A percentile compares a stretch with the other conserved stretches of the same genome.
phyloP scores from a whole-genome alignment of 1,284 basidiomycete species.

The Somion occarium region DNA sequence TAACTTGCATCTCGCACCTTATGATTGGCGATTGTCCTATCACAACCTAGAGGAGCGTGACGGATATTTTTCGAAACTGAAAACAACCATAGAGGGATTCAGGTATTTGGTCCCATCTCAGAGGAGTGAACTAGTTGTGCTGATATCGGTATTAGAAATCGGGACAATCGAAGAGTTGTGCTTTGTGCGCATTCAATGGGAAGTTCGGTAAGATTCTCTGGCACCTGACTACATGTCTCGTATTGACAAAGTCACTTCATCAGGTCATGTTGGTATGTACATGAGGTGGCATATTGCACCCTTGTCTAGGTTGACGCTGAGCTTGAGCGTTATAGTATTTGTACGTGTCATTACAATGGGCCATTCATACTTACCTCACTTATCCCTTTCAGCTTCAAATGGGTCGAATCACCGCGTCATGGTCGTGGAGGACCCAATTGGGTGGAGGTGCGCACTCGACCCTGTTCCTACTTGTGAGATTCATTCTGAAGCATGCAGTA shows the following conservation, averaged over 20 bases:
- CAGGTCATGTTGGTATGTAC: slow-evolving; percentile 50
- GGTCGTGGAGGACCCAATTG: slow-evolving; percentile 87
- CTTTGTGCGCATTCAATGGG: slow-evolving; percentile 91
- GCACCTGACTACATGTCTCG: background rate
- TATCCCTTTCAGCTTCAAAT: slow-evolving; percentile 67
- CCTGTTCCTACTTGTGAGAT: no score
- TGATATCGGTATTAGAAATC: slow-evolving; percentile 37
- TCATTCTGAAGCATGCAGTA: no score
- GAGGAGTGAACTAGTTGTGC: slow-evolving; percentile 1
- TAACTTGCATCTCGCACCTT: slow-evolving; percentile 82
- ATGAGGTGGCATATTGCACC: background rate
- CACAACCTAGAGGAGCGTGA: slow-evolving; percentile 92
- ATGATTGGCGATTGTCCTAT: slow-evolving; percentile 91
- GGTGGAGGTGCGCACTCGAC: slow-evolving; percentile 83
- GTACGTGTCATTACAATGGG: slow-evolving; percentile 33
- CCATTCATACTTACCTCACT: background rate
- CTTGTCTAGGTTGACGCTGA: background rate
- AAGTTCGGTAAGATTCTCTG: slow-evolving; percentile 51
- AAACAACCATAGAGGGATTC: slow-evolving; percentile 81
- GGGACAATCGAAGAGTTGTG: slow-evolving; percentile 81
- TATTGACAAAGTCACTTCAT: no score
- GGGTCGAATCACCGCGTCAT: slow-evolving; percentile 87
- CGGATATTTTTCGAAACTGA: slow-evolving; percentile 88
- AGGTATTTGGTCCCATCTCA: slow-evolving; percentile 38
- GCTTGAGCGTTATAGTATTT: slow-evolving; percentile 47